Percentiles rank a stretch among this genome's conserved stretches.
These are phyloP conservation scores for Ustilago loliicola DNA, from an alignment of 1,284 basidiomycete genomes.

Conservation along the genomic window DNA sequence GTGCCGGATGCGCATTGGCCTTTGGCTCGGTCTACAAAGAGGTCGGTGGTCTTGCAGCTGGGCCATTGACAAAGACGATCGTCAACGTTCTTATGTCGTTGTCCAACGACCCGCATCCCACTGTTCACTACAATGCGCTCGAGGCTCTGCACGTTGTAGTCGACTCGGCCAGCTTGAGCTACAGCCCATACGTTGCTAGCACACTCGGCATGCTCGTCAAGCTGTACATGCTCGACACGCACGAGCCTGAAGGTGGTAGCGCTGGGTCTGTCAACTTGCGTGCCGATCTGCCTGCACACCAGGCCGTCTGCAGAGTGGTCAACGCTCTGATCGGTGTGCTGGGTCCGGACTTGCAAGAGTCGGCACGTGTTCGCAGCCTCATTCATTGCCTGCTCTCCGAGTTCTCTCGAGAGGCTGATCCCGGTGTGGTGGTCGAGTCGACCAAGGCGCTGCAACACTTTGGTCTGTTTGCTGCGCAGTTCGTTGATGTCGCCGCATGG, in stretches of 20 bases:
- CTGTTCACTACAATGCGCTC: conserved; percentile 94
- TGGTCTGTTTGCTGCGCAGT: conserved; percentile 90
- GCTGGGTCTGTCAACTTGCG: conserved; percentile 82
- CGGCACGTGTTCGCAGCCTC: conserved; percentile 80
- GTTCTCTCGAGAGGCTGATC: conserved; percentile 84
- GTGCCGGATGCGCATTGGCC: conserved; percentile 92
- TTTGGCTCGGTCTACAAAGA: conserved; percentile 94
- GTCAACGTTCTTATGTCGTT: conserved; percentile 96
- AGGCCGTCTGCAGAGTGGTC: conserved; percentile 89
- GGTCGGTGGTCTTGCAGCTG: conserved; percentile 92
- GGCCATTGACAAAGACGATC: conserved; percentile 93
- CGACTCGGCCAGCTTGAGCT: conserved; percentile 90
- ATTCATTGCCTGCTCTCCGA: conserved; percentile 88
- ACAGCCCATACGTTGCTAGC: conserved; percentile 86
- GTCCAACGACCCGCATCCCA: conserved; percentile 93
- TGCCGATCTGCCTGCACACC: conserved; percentile 90
- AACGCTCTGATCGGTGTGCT: conserved; percentile 93
- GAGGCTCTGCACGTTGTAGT: conserved; percentile 88
- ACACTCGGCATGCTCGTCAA: conserved; percentile 92
- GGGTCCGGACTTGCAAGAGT: conserved; percentile 94
- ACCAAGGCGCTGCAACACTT: conserved; percentile 97
- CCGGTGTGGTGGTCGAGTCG: conserved; percentile 89
- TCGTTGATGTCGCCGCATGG: conserved; percentile 71
- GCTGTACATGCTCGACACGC: conserved; percentile 89
- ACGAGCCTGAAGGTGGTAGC: conserved; percentile 93